Base-by-base conservation (phyloP, 441 rosid genomes). In the Bocquillonia castaneifolia region DNA sequence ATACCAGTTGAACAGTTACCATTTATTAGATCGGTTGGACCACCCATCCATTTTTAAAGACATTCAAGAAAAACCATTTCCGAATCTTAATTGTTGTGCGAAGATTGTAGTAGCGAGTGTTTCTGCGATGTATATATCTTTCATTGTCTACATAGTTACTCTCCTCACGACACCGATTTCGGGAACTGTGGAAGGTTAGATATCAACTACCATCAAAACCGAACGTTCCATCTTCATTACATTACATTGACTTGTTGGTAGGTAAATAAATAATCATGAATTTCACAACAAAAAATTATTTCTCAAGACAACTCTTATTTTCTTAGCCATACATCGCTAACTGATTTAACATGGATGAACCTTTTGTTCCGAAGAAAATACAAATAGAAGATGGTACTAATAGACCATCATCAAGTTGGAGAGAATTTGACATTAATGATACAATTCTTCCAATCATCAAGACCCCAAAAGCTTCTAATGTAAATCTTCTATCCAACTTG, bases 401-500 rank as follows among this genome's bases (percentile, higher is more conserved):
- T 69, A 40, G 54, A 59, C 5, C 77, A 22, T 31, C 77, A 15
- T 55, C 68, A 23, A 72, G 47, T 51, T 34, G 62, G 36, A 59
- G 66, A 67, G 84, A 73, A 22, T 55, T 56, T 22, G 44, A 75
- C 74, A 67, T 67, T 8, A 72, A 63, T 7, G 88, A 82, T 20
- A 53, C 58, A 45, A 68, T 77, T 50, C 60, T 77, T 68, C 78
- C 87, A 48, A 47, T 79, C 20, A 57, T 77, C 73, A 50, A 78
- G 28, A 29, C 82, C 22, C 79, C 80, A 3, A 66, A 53, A 14
- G 28, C 82, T 22, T 74, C 91, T 51, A 65, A 63, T 31, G 66
- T 62, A 9, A 84, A 80, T 77, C 79, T 84, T 70, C 57, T 84
- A 44, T 79, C 85, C 71, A 77, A 72, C 68, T 70, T 86, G 68